Evolutionary conservation across 1,139 yeast species (phyloP), one percentile per base, ranked within the genome.

Genomic region (Yamadazyma aaseri): DNA sequence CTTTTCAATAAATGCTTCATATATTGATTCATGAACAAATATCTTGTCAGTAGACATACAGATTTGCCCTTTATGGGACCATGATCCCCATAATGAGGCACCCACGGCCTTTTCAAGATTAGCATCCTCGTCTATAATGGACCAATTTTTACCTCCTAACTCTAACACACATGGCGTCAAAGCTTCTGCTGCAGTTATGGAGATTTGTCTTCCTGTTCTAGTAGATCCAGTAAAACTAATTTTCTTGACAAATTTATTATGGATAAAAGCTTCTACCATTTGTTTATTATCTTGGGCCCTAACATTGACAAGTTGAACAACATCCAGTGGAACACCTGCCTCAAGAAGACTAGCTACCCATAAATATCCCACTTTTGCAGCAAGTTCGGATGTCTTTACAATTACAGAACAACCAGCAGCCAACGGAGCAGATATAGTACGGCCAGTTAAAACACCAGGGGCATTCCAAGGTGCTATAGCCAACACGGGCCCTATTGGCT

Each of bases 401-500:
- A 71, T 47, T n/a, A 71, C 75, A 0, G 75, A 67, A 43, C 76
- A 70, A 2, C 76, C 76, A n/a, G 76, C 76, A 20, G 70, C 66
- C 33, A 71, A 50, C 2, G 76, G 76, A 4, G 71, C 70, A 14
- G 56, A 44, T 3, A 71, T 55, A 2, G 72, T 53, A 37, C 76
- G 50, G 10, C 58, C 54, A 6, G 60, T 53, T 28, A 72, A 55
- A 20, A 72, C 52, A 1, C 63, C 63, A 1, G 77, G 75, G 1
- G 74, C 76, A 50, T 71, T 71, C 76, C 76, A 71, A 1, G 76
- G 70, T 4, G 74, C 53, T 2, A 71, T 63, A 8, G 74, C 55
- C 26, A 70, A 47, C 0, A 71, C 71, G 1, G 74, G 69, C 1
- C 77, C 76, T 14, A 67, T 38, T 1, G 77, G 75, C 27, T 59